Conservation (phyloP, 352 stramenopile species). For the Saprolegnia parasitica region DNA sequence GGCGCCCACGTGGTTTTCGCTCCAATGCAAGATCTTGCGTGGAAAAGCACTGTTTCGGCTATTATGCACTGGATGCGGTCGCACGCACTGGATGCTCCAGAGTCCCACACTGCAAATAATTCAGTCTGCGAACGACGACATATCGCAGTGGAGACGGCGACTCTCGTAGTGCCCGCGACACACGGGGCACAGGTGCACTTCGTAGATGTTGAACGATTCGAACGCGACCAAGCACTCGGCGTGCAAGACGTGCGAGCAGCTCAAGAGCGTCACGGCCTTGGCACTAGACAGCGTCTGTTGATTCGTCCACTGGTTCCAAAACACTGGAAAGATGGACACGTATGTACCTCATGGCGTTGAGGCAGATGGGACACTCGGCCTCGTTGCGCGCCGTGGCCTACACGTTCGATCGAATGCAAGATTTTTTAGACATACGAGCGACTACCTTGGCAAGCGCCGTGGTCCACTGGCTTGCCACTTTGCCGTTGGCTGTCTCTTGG, state of each 20-base stretch:
- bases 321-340: background rate
- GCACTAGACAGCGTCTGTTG: slow-evolving; percentile 10
- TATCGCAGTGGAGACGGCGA: slow-evolving; percentile 4
- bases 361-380: slow-evolving; percentile 76
- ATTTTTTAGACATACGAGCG: background rate
- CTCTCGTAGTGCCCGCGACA: slow-evolving; percentile 41
- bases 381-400: slow-evolving; percentile 48
- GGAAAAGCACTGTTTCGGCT: background rate
- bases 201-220: slow-evolving; percentile 85
- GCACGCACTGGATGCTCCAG: too few species aligned
- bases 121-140: slow-evolving; percentile 3
- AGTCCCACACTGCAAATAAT: too few species aligned
- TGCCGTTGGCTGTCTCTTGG: background rate
- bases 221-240: slow-evolving; percentile 65
- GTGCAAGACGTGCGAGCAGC: slow-evolving; percentile 77
- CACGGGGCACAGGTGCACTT: slow-evolving; percentile 66
- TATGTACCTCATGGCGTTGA: slow-evolving; percentile 59
- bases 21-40: too few species aligned
- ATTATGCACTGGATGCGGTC: background rate
- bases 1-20: slow-evolving; percentile 3
- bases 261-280: slow-evolving; percentile 48
- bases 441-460: slow-evolving; percentile 42
- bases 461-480: slow-evolving; percentile 38
- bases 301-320: background rate
- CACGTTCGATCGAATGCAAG: background rate